A percentile compares a stretch with the other conserved stretches of the same genome.
phyloP scores from a whole-genome alignment of 2,329 filamentous ascomycete species.

The Mycosphaerelloides madeirae region DNA sequence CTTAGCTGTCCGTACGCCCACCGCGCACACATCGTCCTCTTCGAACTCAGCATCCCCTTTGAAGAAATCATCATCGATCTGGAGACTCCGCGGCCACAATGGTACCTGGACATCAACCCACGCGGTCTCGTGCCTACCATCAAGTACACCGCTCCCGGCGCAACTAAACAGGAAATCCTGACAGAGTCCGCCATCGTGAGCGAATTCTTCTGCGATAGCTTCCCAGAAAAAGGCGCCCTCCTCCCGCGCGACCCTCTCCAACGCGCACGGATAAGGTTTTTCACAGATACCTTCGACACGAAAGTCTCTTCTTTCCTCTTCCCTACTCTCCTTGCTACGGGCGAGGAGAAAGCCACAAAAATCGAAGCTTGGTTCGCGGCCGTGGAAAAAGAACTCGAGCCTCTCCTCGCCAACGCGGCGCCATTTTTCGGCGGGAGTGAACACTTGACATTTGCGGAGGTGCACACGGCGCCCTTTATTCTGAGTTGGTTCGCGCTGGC shows the following conservation, averaged over 20 bases:
- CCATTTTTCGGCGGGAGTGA: slow-evolving; percentile 45
- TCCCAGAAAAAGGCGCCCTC: slow-evolving; percentile 57
- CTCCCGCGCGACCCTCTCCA: slow-evolving; percentile 48
- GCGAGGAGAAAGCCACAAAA: slow-evolving; percentile 49
- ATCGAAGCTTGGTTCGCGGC: slow-evolving; percentile 50
- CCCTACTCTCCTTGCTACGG: slow-evolving; percentile 46
- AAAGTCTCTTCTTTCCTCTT: slow-evolving; percentile 48
- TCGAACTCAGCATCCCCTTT: slow-evolving; percentile 30
- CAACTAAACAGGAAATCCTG: slow-evolving; percentile 55
- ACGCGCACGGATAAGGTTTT: slow-evolving; percentile 66
- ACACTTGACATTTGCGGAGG: slow-evolving; percentile 69
- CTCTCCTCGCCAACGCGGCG: slow-evolving; percentile 51
- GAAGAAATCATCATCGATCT: slow-evolving; percentile 58
- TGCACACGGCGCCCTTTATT: slow-evolving; percentile 62
- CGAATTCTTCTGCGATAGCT: slow-evolving; percentile 65
- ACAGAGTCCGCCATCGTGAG: slow-evolving; percentile 70
- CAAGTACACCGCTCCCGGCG: slow-evolving; percentile 51
- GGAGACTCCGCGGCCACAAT: slow-evolving; percentile 60
- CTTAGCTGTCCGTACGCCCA: slow-evolving; percentile 63
- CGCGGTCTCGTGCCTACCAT: slow-evolving; percentile 67
- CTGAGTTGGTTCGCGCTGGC: slow-evolving; percentile 54
- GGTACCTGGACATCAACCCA: slow-evolving; percentile 74
- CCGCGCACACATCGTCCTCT: slow-evolving; percentile 49
- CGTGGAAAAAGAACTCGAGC: slow-evolving; percentile 68
- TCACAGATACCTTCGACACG: slow-evolving; percentile 63